Evolutionary conservation across 1,139 yeast species (phyloP).

Genomic region (Arxiozyma telluris): DNA sequence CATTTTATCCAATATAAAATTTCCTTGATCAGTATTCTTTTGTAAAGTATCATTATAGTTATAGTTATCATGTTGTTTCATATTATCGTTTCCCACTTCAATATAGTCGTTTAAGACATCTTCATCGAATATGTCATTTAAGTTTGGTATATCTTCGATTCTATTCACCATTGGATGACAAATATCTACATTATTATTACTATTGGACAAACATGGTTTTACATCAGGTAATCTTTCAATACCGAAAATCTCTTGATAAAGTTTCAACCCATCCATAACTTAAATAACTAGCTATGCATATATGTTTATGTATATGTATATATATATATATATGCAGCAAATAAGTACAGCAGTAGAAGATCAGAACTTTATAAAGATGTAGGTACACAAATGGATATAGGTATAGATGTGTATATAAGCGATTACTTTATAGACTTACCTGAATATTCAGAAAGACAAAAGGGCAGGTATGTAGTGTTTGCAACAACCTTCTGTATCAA

Average conservation of each 20-base stretch:
- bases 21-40: not conserved
- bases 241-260: conserved; percentile 15
- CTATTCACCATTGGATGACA: conserved; percentile 13
- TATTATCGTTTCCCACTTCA: not conserved
- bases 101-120: conserved; percentile 17
- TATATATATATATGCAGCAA: too few species aligned
- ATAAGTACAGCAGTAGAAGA: too few species aligned
- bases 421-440: too few species aligned
- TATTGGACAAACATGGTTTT: not conserved
- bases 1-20: conserved; percentile 6
- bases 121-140: conserved; percentile 14
- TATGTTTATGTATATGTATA: not conserved
- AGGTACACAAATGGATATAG: too few species aligned
- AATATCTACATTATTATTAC: not conserved
- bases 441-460: too few species aligned
- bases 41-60: not conserved
- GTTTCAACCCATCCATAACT: conserved; percentile 1
- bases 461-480: too few species aligned
- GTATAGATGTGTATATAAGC: too few species aligned
- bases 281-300: not conserved
- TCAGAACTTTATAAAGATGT: too few species aligned
- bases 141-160: conserved; percentile 19
- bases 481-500: too few species aligned
- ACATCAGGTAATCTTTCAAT: conserved; percentile 21
- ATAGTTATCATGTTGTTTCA: not conserved